Conservation (phyloP, 139 green algal genomes). For the Chlamydomonas incerta region DNA sequence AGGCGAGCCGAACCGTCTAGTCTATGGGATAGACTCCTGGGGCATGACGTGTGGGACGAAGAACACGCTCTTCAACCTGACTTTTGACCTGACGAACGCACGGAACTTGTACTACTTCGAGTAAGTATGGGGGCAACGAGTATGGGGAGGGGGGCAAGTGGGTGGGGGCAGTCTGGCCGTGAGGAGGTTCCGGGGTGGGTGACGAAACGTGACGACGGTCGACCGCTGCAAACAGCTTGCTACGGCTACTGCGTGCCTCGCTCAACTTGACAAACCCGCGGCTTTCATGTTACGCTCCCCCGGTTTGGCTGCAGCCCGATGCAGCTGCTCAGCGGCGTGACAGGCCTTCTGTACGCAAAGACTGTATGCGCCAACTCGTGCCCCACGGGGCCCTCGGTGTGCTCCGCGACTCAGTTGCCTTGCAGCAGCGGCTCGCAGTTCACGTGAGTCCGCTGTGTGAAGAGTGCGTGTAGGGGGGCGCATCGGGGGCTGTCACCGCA, state of each 20-base stretch:
- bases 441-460: not conserved
- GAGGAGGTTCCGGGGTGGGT: no score
- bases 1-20: constrained; percentile 66
- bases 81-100: constrained; percentile 58
- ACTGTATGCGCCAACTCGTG: constrained; percentile 70
- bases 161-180: no score
- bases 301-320: constrained; percentile 62
- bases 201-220: no score
- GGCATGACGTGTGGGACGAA: constrained; percentile 74
- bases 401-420: constrained; percentile 47
- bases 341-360: constrained; percentile 66
- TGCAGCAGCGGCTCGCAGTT: constrained; percentile 48
- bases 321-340: constrained; percentile 60
- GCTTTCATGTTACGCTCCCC: no score
- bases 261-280: no score
- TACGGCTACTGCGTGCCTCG: no score
- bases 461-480: no score
- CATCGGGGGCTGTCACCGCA: no score
- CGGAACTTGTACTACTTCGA: constrained; percentile 85
- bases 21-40: constrained; percentile 80
- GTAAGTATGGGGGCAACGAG: not conserved
- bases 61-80: constrained; percentile 58
- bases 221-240: no score
- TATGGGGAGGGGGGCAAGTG: not conserved
- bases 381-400: constrained; percentile 49